Evolutionary conservation across 2,329 filamentous ascomycete genomes (phyloP).

Genomic region (Mariannaea elegans): DNA sequence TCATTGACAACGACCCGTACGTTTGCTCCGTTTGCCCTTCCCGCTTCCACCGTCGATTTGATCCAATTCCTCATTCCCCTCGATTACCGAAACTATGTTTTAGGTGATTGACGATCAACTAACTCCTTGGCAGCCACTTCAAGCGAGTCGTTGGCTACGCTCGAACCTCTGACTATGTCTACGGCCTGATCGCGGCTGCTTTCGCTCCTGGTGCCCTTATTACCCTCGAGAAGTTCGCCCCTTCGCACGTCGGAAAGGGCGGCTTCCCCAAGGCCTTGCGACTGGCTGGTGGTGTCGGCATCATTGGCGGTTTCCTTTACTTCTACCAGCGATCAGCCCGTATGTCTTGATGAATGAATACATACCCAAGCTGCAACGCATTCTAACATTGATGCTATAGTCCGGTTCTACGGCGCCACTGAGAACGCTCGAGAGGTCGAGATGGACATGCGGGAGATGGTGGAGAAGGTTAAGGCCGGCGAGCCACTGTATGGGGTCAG

Average conservation of each 20-base stretch:
- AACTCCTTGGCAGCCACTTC: slow-evolving; percentile 73
- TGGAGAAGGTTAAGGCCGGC: slow-evolving; percentile 91
- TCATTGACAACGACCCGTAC: slow-evolving; percentile 99
- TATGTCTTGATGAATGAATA: slow-evolving; percentile 57
- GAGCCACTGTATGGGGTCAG: slow-evolving; percentile 88
- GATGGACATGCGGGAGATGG: slow-evolving; percentile 99
- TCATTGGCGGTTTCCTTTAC: slow-evolving; percentile 81
- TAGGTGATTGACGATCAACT: slow-evolving; percentile 40
- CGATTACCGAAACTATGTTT: neutral
- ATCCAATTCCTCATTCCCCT: neutral
- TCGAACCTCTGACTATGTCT: slow-evolving; percentile 81
- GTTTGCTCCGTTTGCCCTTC: slow-evolving; percentile 28
- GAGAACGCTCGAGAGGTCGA: slow-evolving; percentile 93
- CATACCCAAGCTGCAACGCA: neutral
- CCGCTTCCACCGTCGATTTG: slow-evolving; percentile 11
- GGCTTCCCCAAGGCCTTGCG: slow-evolving; percentile 87
- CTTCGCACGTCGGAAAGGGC: slow-evolving; percentile 83
- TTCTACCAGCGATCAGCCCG: slow-evolving; percentile 85
- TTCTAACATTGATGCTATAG: slow-evolving; percentile 54
- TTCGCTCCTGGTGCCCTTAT: slow-evolving; percentile 78
- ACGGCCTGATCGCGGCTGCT: slow-evolving; percentile 74
- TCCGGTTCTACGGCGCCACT: slow-evolving; percentile 93
- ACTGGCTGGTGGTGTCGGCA: slow-evolving; percentile 75
- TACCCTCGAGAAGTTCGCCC: slow-evolving; percentile 83
- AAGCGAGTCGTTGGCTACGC: slow-evolving; percentile 90